Percentiles rank a stretch among this genome's conserved stretches.
Evolutionary conservation across 1,284 basidiomycete genomes (phyloP).

Genomic region (Schizopora paradoxa): DNA sequence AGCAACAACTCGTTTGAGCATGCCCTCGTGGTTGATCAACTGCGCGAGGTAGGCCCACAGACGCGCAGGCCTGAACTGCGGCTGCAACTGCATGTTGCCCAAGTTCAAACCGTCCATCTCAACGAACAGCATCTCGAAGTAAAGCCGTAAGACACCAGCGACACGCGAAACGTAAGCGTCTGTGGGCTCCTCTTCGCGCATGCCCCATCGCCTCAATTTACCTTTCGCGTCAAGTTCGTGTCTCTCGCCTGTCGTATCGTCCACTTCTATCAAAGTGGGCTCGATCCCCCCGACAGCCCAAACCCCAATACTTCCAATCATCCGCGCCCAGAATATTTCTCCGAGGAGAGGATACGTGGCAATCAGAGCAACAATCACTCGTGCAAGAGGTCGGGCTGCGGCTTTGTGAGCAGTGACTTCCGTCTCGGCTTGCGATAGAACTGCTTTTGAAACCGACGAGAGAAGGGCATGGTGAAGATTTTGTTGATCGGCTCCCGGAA

Average conservation of each 20-base stretch:
- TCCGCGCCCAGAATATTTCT: slow-evolving; percentile 77
- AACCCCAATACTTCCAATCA: slow-evolving; percentile 75
- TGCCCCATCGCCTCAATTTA: slow-evolving; percentile 70
- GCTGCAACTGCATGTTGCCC: slow-evolving; percentile 32
- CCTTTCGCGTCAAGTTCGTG: slow-evolving; percentile 37
- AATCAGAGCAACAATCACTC: slow-evolving; percentile 69
- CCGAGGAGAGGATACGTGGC: slow-evolving; percentile 54
- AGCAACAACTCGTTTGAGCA: slow-evolving; percentile 52
- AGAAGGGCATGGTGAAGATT: slow-evolving; percentile 71
- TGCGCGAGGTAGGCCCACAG: slow-evolving; percentile 69
- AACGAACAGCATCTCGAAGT: slow-evolving; percentile 69
- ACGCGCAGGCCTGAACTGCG: slow-evolving; percentile 50
- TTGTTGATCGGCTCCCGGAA: slow-evolving; percentile 26
- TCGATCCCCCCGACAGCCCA: slow-evolving; percentile 61
- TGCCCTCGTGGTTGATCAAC: slow-evolving; percentile 42
- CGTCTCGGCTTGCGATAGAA: slow-evolving; percentile 90
- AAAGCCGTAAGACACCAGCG: slow-evolving; percentile 81
- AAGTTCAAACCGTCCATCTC: slow-evolving; percentile 38
- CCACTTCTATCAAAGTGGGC: slow-evolving; percentile 39
- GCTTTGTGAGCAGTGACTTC: slow-evolving; percentile 89
- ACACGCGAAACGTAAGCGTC: slow-evolving; percentile 75
- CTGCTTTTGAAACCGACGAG: slow-evolving; percentile 82
- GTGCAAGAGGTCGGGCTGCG: slow-evolving; percentile 79
- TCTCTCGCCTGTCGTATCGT: slow-evolving; percentile 31
- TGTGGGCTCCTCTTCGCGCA: slow-evolving; percentile 49